Percentiles rank a stretch among this genome's conserved stretches.
Conservation (phyloP, 352 stramenopile genomes). For the Pythium guiyangense region DNA sequence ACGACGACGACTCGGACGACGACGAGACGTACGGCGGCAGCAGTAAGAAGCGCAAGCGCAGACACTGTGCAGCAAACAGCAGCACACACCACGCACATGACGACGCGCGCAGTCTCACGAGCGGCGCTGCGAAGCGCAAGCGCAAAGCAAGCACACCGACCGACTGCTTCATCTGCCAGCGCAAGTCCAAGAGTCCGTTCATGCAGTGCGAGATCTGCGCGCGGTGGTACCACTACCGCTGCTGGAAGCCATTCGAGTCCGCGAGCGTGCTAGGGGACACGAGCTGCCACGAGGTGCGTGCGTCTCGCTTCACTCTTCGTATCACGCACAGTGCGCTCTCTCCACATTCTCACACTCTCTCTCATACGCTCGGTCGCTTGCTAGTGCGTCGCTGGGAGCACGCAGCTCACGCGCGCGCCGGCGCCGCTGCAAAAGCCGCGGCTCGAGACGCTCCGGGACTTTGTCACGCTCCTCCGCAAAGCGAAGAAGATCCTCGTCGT, state of each 20-base stretch:
- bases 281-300: slow-evolving; percentile 58
- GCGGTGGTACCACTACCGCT: slow-evolving; percentile 54
- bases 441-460: slow-evolving; percentile 47
- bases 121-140: slow-evolving; percentile 17
- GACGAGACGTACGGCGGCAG: slow-evolving; percentile 30
- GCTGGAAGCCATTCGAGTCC: slow-evolving; percentile 45
- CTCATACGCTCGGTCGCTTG: neutral
- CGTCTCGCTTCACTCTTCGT: neutral
- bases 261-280: slow-evolving; percentile 66
- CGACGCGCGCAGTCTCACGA: neutral
- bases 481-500: slow-evolving; percentile 90
- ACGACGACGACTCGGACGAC: slow-evolving; percentile 49
- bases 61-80: too few relatives aligned
- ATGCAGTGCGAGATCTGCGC: slow-evolving; percentile 73
- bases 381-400: neutral
- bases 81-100: neutral
- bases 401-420: slow-evolving; percentile 6
- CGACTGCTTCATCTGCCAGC: slow-evolving; percentile 60
- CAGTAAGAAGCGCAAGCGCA: slow-evolving; percentile 6
- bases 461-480: slow-evolving; percentile 65
- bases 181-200: slow-evolving; percentile 39
- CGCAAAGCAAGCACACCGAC: slow-evolving; percentile 24
- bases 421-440: slow-evolving; percentile 20
- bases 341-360: neutral
- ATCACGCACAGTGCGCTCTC: neutral